These are phyloP conservation scores for Oryza officinalis DNA, from an alignment of 176 grass and related monocot species.

Conservation along the genomic window DNA sequence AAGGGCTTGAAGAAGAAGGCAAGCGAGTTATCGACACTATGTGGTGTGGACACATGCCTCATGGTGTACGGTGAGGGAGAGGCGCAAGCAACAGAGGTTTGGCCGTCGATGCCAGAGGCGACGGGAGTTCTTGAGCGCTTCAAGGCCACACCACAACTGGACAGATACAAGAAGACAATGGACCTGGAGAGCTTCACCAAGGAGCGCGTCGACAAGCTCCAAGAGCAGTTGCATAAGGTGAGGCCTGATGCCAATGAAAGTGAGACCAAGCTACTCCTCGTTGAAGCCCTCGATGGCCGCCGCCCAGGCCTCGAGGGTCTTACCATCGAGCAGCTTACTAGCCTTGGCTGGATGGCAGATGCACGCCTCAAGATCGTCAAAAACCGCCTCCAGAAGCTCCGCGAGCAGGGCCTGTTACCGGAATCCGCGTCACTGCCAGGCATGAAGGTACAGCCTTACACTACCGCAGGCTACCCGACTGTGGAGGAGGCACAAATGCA, in stretches of 20 bases:
- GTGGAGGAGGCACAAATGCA: not conserved
- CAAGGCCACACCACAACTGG: constrained; percentile 36
- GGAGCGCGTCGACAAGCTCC: constrained; percentile 33
- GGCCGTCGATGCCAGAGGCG: constrained; percentile 15
- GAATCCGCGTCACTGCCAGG: too few relatives aligned
- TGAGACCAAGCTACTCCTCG: constrained; percentile 30
- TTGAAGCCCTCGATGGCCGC: constrained; percentile 23
- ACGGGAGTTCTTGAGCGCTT: constrained; percentile 1
- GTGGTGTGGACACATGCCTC: constrained; percentile 33
- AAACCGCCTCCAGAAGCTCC: not conserved
- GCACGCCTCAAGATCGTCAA: not conserved
- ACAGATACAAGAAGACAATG: constrained; percentile 50
- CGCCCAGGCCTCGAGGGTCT: not conserved
- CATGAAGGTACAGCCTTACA: not conserved
- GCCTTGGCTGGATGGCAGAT: not conserved
- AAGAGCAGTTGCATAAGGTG: constrained; percentile 39
- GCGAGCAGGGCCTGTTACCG: not conserved
- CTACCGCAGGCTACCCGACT: accelerated
- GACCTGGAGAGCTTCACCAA: constrained; percentile 39
- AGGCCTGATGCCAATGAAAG: constrained; percentile 16
- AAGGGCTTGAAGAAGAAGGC: constrained; percentile 49
- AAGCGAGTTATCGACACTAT: constrained; percentile 45
- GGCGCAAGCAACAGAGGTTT: constrained; percentile 19
- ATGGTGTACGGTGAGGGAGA: constrained; percentile 38
- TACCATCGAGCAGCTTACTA: constrained; percentile 8